Evolutionary conservation across 2,329 filamentous ascomycete genomes (phyloP), one percentile per base, ranked within the genome.

Genomic region (Pezicula rhizophila): DNA sequence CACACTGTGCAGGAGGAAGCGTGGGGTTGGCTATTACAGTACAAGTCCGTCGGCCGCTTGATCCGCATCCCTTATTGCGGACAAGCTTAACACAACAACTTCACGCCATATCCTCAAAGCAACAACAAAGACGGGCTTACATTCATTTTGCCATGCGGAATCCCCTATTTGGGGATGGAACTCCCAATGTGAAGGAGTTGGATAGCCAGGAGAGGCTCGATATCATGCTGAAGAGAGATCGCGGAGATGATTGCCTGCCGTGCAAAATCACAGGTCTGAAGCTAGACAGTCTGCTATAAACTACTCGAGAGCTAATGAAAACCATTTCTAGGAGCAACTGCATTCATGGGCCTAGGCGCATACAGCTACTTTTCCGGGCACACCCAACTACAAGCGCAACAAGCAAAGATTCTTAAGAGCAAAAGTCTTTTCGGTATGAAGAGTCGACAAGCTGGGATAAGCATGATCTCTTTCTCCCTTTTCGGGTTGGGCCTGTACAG

Each of bases 331-430:
- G 87, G 87, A 40, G 84, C 85, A 61, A 77, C 82, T 35, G 85
- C 87, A 1, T 89, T 93, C 55, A 72, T 89, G 48, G 85, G 85
- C 1, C 78, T 92, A 14, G 87, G 82, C 3, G 82, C 76, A 1
- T 93, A 91, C 68, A 90, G 82, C 66, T 91, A 90, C 68, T 73
- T 82, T 52, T 87, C 85, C 3, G 88, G 88, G 50, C 85, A 83
- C 67, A 72, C 74, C 45, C 86, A 91, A 66, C 78, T 93, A 26
- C 76, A 82, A 58, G 73, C 76, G 58, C 84, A 88, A 64, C 75
- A 78, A 52, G 72, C 75, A n/a, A 67, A 71, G 51, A 88, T 91
- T 53, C 68, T 89, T 50, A 74, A 78, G 62, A 87, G 84, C 69
- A 79, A 80, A 42, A 85, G 84, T 23, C 76, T 80, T 58, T 84